phyloP scores from a whole-genome alignment of 106 monocot genomes.

The Chionographis japonica region DNA sequence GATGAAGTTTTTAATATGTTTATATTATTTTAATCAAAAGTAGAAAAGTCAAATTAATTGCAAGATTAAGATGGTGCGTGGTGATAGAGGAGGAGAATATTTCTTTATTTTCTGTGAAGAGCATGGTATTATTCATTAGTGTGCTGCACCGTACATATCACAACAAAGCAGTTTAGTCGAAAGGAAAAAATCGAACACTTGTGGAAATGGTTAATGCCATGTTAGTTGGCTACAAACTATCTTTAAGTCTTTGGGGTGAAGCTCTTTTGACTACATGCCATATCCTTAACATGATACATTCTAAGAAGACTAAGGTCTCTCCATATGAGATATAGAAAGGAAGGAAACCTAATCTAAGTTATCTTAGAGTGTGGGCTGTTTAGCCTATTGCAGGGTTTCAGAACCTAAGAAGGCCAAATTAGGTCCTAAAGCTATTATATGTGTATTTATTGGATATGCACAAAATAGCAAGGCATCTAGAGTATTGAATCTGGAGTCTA shows the following conservation, averaged over 20 bases:
- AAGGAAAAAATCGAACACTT: too few relatives aligned
- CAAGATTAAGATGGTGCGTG: background rate
- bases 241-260: background rate
- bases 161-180: background rate
- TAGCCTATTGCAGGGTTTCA: background rate
- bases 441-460: slow-evolving; percentile 5
- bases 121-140: slow-evolving; percentile 4
- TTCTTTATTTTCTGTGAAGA: slow-evolving; percentile 2
- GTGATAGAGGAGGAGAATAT: background rate
- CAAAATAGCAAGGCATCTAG: background rate
- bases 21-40: background rate
- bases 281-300: background rate
- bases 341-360: background rate
- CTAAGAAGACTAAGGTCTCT: background rate
- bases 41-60: background rate
- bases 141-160: background rate
- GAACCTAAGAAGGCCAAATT: background rate
- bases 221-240: background rate
- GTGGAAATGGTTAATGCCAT: slow-evolving; percentile 1
- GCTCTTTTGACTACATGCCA: background rate
- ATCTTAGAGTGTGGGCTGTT: slow-evolving; percentile 1
- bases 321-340: slow-evolving; percentile 11
- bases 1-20: background rate
- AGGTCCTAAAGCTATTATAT: background rate
- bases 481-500: background rate